Evolutionary conservation across 2,329 filamentous ascomycete species (phyloP), one percentile per base, ranked within the genome.

Genomic region (Orbilia quercus): DNA sequence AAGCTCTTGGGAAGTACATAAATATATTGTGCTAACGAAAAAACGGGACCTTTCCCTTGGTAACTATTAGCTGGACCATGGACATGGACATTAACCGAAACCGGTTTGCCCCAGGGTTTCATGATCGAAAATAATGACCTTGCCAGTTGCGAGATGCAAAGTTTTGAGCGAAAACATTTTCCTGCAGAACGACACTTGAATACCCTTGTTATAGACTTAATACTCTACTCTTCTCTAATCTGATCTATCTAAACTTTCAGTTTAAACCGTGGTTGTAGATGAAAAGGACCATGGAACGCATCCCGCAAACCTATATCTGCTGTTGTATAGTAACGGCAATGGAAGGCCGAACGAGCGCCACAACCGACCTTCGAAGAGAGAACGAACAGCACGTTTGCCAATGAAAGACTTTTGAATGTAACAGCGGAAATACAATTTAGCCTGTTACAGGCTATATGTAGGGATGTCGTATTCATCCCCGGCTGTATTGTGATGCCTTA

Each of bases 271-370:
- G 31, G 45, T 31, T 9, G 28, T 31, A 31, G 28, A 31, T 31
- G 28, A 31, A 31, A n/a, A 31, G 28, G 28, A 67, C 63, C 64
- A 51, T 69, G 54, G 64, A 47, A 23, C 42, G 38, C 22, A 23
- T 38, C 45, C 59, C 59, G 50, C 23, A 34, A 54, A 40, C 7
- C 51, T 64, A 73, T 73, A 65, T 5, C 59, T 48, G 67, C 28
- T 38, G 50, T 54, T 38, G 20, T 59, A 65, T 54, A 28, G 25
- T 34, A 38, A 53, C 34, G 66, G 28, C 34, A 42, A 28, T 14
- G 1, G 31, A 48, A 31, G 51, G 50, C 60, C 54, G 54, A 73
- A 73, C 60, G 69, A 73, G 55, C 69, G 69, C 69, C 69, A 73
- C 69, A 73, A 44, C 69, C 69, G 69, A 62, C 16, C 18, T 20